Percentiles rank a stretch among this genome's conserved stretches.
Evolutionary conservation across 1,284 basidiomycete genomes (phyloP).

Genomic region (Trametes versicolor): DNA sequence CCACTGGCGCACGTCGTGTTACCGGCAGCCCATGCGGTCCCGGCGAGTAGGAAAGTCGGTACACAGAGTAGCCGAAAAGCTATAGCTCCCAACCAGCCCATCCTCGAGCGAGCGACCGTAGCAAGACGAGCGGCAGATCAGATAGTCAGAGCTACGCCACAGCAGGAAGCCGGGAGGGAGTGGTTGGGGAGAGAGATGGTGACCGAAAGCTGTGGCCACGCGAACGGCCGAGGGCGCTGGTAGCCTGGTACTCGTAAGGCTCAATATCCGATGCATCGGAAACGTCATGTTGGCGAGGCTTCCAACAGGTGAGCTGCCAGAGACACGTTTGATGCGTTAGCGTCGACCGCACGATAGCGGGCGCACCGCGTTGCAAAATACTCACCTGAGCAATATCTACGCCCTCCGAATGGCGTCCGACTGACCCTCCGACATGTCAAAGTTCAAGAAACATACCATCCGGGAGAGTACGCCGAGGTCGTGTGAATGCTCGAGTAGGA

Average conservation of each 20-base stretch:
- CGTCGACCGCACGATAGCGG: background rate
- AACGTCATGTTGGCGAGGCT: background rate
- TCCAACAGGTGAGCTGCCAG: background rate
- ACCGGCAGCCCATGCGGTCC: conserved; percentile 11
- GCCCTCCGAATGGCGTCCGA: no score
- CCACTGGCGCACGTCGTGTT: conserved; percentile 32
- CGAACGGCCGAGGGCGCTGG: background rate
- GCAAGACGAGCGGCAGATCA: background rate
- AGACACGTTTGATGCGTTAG: background rate
- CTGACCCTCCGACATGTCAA: no score
- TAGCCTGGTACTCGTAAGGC: background rate
- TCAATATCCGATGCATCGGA: background rate
- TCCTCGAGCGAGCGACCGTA: background rate
- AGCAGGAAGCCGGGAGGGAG: background rate
- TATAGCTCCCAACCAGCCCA: background rate
- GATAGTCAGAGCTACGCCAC: background rate
- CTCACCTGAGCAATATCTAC: no score
- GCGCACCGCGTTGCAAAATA: background rate
- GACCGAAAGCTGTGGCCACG: background rate
- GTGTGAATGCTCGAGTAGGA: background rate
- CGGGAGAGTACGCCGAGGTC: no score
- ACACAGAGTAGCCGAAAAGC: background rate
- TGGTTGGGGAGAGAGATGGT: conserved; percentile 4
- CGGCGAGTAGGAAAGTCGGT: background rate
- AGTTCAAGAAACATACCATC: no score